Conservation (phyloP, 2,329 filamentous ascomycete genomes). For the Aureobasidium sp. region DNA sequence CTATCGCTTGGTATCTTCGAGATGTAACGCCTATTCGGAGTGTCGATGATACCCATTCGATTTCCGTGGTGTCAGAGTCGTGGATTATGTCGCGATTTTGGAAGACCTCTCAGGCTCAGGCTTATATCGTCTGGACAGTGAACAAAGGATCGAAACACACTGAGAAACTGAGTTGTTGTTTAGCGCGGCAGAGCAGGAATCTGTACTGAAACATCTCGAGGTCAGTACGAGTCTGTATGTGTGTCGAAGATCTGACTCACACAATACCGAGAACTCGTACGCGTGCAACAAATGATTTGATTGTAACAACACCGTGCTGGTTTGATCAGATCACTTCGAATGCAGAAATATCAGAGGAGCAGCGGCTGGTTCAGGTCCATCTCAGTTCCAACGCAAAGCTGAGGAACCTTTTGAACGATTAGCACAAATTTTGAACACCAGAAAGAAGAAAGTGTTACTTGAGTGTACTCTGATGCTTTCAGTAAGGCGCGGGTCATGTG, state of each 20-base stretch:
- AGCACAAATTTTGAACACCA: background rate
- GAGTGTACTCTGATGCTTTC: conserved; percentile 26
- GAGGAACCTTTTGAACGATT: conserved; percentile 33
- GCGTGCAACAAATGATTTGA: background rate
- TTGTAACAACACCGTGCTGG: background rate
- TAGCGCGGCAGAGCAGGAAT: background rate
- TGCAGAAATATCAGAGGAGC: background rate
- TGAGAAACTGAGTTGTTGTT: background rate
- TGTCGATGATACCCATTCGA: background rate
- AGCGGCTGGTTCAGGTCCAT: conserved; percentile 33
- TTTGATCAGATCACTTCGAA: background rate
- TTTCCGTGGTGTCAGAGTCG: no score
- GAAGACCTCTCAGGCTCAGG: background rate
- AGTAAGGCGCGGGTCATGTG: conserved; percentile 24
- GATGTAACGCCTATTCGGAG: background rate
- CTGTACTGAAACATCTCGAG: no score
- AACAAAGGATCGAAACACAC: background rate
- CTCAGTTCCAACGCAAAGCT: conserved; percentile 37
- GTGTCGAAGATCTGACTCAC: background rate
- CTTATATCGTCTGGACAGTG: background rate
- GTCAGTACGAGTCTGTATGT: no score
- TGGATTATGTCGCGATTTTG: background rate
- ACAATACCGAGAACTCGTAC: background rate
- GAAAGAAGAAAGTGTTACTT: background rate
- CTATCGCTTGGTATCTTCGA: background rate